Evolutionary conservation across 768 basidiomycete species (phyloP).

Genomic region (Daedaleopsis sinensis): DNA sequence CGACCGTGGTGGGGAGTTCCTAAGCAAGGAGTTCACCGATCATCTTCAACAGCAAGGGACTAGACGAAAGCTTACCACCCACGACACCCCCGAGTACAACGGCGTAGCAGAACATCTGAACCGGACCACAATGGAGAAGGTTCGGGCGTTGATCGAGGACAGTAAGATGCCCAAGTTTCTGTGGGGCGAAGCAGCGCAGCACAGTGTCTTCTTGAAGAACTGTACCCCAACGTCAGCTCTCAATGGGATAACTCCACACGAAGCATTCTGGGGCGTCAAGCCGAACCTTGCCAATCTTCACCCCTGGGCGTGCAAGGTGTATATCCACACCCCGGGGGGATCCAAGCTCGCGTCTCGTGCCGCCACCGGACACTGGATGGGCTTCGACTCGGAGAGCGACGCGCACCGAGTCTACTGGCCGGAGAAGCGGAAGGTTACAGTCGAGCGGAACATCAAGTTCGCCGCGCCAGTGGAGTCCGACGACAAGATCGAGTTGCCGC

Average conservation of each 20-base stretch:
- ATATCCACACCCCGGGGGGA: conserved; percentile 2
- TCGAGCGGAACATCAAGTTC: conserved; percentile 31
- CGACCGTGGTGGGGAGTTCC: conserved; percentile 42
- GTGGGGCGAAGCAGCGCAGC: conserved; percentile 33
- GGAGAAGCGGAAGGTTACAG: conserved; percentile 23
- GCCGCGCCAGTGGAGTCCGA: not conserved
- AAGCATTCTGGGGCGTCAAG: conserved; percentile 18
- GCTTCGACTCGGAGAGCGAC: conserved; percentile 23
- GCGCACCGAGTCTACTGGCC: conserved; percentile 41
- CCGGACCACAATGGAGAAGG: conserved; percentile 26
- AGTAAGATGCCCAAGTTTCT: conserved; percentile 25
- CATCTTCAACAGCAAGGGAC: conserved; percentile 43
- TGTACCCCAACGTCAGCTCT: conserved; percentile 17
- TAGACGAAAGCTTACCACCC: conserved; percentile 38
- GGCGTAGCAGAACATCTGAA: conserved; percentile 40
- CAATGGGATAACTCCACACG: conserved; percentile 21
- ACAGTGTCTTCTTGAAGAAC: conserved; percentile 28
- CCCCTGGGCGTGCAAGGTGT: conserved; percentile 15
- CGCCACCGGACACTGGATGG: conserved; percentile 13
- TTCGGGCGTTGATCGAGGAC: conserved; percentile 30
- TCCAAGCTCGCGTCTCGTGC: conserved; percentile 11
- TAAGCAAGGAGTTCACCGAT: conserved; percentile 31
- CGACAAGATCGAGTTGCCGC: conserved; percentile 14
- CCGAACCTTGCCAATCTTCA: conserved; percentile 21
- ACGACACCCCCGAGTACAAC: conserved; percentile 48